Evolutionary conservation across 2,329 filamentous ascomycete genomes (phyloP).

Genomic region (Verticillium klebahnii): DNA sequence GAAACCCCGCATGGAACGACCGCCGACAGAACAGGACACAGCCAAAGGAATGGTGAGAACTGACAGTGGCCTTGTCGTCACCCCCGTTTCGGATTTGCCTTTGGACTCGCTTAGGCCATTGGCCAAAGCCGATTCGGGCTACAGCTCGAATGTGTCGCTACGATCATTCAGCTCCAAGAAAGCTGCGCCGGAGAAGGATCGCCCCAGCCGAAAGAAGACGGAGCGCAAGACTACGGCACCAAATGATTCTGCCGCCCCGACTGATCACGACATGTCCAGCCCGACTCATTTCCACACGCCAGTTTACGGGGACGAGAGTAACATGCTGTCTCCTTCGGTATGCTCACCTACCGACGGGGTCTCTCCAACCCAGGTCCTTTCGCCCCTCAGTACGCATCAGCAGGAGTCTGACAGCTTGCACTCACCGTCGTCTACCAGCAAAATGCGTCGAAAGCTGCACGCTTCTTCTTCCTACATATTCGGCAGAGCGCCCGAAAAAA

Average conservation of each 20-base stretch:
- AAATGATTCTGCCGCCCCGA: not conserved
- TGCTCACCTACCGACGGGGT: not conserved
- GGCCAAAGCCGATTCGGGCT: constrained; percentile 57
- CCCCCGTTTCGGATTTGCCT: constrained; percentile 32
- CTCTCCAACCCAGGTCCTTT: not conserved
- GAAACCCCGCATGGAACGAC: constrained; percentile 26
- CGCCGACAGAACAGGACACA: constrained; percentile 15
- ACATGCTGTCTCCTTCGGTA: not conserved
- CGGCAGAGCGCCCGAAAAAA: not conserved
- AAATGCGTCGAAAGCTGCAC: not conserved
- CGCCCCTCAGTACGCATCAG: not conserved
- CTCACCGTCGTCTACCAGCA: not conserved
- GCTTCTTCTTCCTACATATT: not conserved
- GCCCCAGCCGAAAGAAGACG: not conserved
- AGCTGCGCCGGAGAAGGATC: constrained; percentile 1
- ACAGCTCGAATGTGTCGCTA: constrained; percentile 55
- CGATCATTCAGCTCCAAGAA: constrained; percentile 41
- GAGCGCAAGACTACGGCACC: not conserved
- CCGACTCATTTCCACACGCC: not conserved
- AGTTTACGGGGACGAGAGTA: not conserved
- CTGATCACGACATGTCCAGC: not conserved
- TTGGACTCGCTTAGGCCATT: constrained; percentile 35
- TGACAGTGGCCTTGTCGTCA: constrained; percentile 47
- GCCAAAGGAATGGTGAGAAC: constrained; percentile 25
- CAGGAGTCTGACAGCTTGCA: not conserved